Percentiles rank a stretch among this genome's conserved stretches.
Conservation (phyloP, 108 stramenopile species). For the Nitzschia inconspicua region DNA sequence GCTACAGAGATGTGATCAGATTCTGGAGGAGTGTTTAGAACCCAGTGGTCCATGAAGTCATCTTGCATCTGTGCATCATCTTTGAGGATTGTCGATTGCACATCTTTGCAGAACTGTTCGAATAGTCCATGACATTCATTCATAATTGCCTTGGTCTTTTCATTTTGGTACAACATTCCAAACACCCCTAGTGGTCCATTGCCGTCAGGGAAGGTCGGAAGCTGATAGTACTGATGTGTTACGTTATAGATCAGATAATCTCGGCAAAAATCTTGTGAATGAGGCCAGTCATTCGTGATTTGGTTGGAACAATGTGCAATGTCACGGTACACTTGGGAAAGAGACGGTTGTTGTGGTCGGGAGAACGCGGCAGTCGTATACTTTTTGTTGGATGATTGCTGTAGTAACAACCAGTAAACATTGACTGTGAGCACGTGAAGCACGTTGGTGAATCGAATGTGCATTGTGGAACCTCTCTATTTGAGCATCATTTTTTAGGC, state of each 20-base stretch:
- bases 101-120: not conserved
- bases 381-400: too few relatives aligned
- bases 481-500: too few relatives aligned
- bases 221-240: not conserved
- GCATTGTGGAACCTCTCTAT: too few relatives aligned
- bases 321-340: constrained; percentile 2
- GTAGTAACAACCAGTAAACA: too few relatives aligned
- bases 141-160: not conserved
- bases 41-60: constrained; percentile 1
- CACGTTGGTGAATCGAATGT: too few relatives aligned
- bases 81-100: not conserved
- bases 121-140: not conserved
- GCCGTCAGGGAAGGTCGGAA: constrained; percentile 9
- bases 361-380: too few relatives aligned
- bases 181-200: constrained; percentile 16
- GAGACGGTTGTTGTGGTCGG: too few relatives aligned
- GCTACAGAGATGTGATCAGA: constrained; percentile 10
- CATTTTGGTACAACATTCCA: not conserved
- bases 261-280: constrained; percentile 4
- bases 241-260: constrained; percentile 1
- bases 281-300: not conserved
- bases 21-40: not conserved
- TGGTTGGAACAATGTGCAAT: not conserved
- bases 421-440: too few relatives aligned
- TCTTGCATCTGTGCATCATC: not conserved